These are phyloP conservation scores for Amyloporia xantha DNA, from an alignment of 768 basidiomycete genomes.

Conservation along the genomic window DNA sequence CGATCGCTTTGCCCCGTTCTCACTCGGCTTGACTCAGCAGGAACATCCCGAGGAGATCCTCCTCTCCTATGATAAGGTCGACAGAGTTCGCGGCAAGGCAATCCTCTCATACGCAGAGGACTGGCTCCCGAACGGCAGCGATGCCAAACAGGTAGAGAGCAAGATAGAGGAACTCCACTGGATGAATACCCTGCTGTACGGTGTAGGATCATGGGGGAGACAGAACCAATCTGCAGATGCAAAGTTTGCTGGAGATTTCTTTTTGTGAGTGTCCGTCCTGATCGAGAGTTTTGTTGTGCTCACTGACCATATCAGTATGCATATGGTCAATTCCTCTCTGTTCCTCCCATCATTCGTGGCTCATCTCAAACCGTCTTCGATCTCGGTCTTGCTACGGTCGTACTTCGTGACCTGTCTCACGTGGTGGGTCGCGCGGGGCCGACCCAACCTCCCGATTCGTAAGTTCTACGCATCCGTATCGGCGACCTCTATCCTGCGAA, in stretches of 20 bases:
- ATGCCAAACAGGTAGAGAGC: constrained; percentile 30
- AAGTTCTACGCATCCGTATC: constrained; percentile 35
- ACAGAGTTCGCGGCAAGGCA: constrained; percentile 7
- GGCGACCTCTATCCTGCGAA: constrained; percentile 18
- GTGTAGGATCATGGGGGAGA: constrained; percentile 46
- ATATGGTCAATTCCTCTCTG: constrained; percentile 54
- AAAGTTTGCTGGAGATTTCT: constrained; percentile 49
- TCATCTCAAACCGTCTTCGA: constrained; percentile 33
- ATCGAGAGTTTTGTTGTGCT: neutral
- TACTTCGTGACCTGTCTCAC: constrained; percentile 51
- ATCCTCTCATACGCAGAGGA: constrained; percentile 8
- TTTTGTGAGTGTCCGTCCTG: constrained; percentile 37
- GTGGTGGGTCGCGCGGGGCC: constrained; percentile 44
- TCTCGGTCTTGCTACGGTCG: constrained; percentile 45
- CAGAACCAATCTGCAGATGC: constrained; percentile 18
- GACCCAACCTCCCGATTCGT: constrained; percentile 39
- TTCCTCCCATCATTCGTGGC: constrained; percentile 50
- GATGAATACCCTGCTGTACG: constrained; percentile 45
- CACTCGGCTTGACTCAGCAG: constrained; percentile 8
- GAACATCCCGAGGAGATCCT: constrained; percentile 1
- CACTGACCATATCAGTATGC: constrained; percentile 38
- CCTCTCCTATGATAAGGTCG: neutral
- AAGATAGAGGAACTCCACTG: constrained; percentile 63
- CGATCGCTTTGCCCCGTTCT: constrained; percentile 10
- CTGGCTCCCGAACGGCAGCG: constrained; percentile 15